These are phyloP conservation scores for Quillaja saponaria DNA, from an alignment of 306 rosid species.

Conservation along the genomic window DNA sequence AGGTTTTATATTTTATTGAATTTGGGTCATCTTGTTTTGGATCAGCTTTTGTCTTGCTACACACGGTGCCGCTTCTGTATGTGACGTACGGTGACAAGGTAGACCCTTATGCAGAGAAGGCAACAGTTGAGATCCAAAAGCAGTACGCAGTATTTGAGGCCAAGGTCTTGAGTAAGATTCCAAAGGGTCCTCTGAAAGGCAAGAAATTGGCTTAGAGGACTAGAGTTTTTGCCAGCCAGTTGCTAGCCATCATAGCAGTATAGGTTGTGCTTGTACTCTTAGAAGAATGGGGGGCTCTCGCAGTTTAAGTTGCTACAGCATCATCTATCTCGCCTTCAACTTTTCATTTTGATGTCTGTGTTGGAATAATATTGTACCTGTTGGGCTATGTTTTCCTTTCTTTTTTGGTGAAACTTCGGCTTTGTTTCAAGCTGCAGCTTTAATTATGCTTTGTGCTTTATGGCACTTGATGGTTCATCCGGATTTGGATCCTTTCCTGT, in stretches of 20 bases:
- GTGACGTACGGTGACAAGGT: conserved; percentile 71
- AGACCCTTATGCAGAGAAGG: conserved; percentile 72
- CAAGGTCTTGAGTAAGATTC: conserved; percentile 73
- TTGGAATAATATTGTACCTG: conserved; percentile 30
- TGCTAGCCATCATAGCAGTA: no score
- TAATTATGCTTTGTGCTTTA: conserved; percentile 29
- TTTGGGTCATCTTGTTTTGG: conserved; percentile 15
- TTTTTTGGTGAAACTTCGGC: no score
- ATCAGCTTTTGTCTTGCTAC: conserved; percentile 75
- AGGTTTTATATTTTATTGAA: conserved; percentile 5
- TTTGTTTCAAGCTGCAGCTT: conserved; percentile 38
- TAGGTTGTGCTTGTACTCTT: conserved; percentile 19
- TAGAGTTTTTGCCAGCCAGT: no score
- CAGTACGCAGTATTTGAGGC: conserved; percentile 70
- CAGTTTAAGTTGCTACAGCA: conserved; percentile 21
- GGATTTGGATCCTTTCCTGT: no score
- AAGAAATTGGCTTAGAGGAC: conserved; percentile 58
- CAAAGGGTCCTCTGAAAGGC: conserved; percentile 51
- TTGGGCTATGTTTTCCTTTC: no score
- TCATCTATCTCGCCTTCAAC: conserved; percentile 13
- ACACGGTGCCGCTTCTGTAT: conserved; percentile 72
- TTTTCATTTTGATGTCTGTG: conserved; percentile 33
- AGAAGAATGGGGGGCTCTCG: conserved; percentile 9
- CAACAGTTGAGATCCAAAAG: conserved; percentile 57
- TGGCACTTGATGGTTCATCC: no score